These are phyloP conservation scores for Crithidia sp. DNA, from an alignment of 208 protist species.

Conservation along the genomic window DNA sequence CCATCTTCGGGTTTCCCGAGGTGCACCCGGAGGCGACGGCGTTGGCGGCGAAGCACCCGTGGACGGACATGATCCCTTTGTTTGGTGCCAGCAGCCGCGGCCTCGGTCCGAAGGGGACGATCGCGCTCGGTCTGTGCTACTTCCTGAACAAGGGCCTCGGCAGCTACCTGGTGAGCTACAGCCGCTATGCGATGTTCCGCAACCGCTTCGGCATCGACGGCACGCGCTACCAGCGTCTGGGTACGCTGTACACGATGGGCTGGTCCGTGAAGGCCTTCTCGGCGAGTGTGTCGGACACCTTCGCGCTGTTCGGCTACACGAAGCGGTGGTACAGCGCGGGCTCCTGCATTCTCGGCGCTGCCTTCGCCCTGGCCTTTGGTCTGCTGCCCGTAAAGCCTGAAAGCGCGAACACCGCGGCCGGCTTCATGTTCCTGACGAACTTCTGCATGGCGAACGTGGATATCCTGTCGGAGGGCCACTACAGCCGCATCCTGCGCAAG, in stretches of 20 bases:
- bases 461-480: constrained; percentile 76
- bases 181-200: constrained; percentile 54
- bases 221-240: constrained; percentile 60
- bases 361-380: constrained; percentile 44
- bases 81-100: constrained; percentile 44
- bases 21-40: constrained; percentile 33
- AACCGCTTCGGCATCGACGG: constrained; percentile 45
- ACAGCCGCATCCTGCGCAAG: constrained; percentile 63
- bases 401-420: constrained; percentile 39
- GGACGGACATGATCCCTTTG: constrained; percentile 37
- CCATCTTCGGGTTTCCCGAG: background rate
- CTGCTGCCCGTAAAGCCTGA: constrained; percentile 44
- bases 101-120: constrained; percentile 41
- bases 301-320: constrained; percentile 63
- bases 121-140: constrained; percentile 48
- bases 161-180: constrained; percentile 41
- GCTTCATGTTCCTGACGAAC: constrained; percentile 54
- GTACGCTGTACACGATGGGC: constrained; percentile 47
- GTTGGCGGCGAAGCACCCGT: constrained; percentile 26
- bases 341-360: constrained; percentile 47
- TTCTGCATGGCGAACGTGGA: constrained; percentile 72
- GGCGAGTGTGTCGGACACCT: constrained; percentile 54
- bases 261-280: constrained; percentile 68
- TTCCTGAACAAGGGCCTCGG: constrained; percentile 55
- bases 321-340: constrained; percentile 66